phyloP scores from a whole-genome alignment of 805 yeast species.

The Cyberlindnera misumaiensis region DNA sequence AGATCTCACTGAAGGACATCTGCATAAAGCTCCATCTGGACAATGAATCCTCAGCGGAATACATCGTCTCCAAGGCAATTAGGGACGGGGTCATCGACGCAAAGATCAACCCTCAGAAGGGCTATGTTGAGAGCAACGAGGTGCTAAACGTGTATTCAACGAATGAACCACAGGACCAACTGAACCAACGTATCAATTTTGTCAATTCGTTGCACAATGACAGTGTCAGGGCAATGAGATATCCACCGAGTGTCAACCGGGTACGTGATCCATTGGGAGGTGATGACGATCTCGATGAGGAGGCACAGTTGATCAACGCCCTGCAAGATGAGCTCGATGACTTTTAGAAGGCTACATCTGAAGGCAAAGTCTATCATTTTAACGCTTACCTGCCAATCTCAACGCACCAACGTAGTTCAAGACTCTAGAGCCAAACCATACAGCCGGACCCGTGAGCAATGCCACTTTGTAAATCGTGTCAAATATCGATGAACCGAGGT shows the following conservation, averaged over 20 bases:
- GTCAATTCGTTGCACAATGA: constrained; percentile 88
- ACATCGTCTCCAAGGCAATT: constrained; percentile 92
- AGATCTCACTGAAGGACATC: constrained; percentile 86
- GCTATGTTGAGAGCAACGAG: constrained; percentile 88
- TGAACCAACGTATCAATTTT: constrained; percentile 90
- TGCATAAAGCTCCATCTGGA: constrained; percentile 89
- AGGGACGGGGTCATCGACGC: constrained; percentile 98
- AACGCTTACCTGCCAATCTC: constrained; percentile 25
- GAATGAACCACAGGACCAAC: constrained; percentile 74
- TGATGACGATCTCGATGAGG: constrained; percentile 18
- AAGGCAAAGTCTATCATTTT: neutral
- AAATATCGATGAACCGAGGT: constrained; percentile 20
- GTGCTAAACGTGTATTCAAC: constrained; percentile 83
- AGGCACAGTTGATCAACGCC: constrained; percentile 20
- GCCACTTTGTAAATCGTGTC: constrained; percentile 14
- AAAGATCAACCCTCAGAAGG: constrained; percentile 80
- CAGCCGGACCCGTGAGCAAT: constrained; percentile 19
- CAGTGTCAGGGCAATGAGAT: constrained; percentile 90
- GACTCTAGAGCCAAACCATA: constrained; percentile 24
- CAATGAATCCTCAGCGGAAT: constrained; percentile 93
- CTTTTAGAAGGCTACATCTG: constrained; percentile 8
- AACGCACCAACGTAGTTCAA: constrained; percentile 21
- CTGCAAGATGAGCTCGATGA: constrained; percentile 23
- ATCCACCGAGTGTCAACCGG: constrained; percentile 43
- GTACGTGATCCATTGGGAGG: constrained; percentile 11